Conservation (phyloP, 2,329 filamentous ascomycete genomes). For the Microsporum audouinii region DNA sequence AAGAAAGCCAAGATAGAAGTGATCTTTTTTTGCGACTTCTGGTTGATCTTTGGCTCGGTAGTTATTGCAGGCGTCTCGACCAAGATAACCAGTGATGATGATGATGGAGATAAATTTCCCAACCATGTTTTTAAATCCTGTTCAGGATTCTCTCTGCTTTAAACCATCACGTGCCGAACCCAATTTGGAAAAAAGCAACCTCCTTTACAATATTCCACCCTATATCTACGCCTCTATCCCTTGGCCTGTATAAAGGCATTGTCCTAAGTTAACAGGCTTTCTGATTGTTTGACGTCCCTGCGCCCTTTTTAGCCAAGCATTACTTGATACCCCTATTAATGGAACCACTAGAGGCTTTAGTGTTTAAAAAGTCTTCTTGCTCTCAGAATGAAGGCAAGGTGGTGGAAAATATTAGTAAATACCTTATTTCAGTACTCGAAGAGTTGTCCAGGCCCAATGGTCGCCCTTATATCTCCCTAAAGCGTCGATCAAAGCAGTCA, state of each 20-base stretch:
- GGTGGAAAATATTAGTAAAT: conserved; percentile 22
- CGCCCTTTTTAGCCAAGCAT: not conserved
- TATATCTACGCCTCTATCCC: not conserved
- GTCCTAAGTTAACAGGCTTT: not conserved
- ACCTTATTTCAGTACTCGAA: conserved; percentile 19
- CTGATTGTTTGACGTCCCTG: not conserved
- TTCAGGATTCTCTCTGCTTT: not conserved
- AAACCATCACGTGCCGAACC: not conserved
- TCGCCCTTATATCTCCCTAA: conserved; percentile 19
- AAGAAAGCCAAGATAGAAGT: conserved; percentile 18
- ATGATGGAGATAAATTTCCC: not conserved
- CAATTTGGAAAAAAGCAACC: not conserved
- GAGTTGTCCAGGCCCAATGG: conserved; percentile 22
- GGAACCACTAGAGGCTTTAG: not conserved
- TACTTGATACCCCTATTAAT: not conserved
- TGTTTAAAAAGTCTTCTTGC: not conserved
- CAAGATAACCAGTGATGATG: not conserved
- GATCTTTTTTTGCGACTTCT: not conserved
- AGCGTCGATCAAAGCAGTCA: conserved; percentile 17
- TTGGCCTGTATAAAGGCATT: not conserved
- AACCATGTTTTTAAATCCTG: not conserved
- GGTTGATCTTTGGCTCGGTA: not conserved
- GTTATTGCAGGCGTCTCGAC: not conserved
- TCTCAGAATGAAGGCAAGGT: conserved; percentile 15
- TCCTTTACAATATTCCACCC: not conserved